Conservation (phyloP, 208 protist species). For the Vickermania ingenoplastis region DNA sequence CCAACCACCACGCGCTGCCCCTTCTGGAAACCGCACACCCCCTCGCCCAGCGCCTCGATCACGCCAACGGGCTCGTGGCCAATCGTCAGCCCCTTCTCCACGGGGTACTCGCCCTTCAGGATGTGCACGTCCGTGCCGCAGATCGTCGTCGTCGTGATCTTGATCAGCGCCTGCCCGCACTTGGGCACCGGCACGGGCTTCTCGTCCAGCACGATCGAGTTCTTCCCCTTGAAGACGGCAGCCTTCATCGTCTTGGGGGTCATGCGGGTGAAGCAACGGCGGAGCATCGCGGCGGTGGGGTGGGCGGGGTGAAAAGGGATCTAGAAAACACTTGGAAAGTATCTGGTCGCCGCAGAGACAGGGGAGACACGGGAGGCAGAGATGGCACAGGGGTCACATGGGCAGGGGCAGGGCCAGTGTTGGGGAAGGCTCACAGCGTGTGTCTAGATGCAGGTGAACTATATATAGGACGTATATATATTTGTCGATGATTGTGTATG, state of each 20-base stretch:
- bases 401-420: too few relatives aligned
- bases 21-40: slow-evolving; percentile 15
- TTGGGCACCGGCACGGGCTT: slow-evolving; percentile 19
- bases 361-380: too few relatives aligned
- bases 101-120: slow-evolving; percentile 17
- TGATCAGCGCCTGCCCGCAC: slow-evolving; percentile 18
- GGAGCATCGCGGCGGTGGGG: too few relatives aligned
- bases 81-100: slow-evolving; percentile 14
- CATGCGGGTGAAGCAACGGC: slow-evolving; percentile 2
- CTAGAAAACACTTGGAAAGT: too few relatives aligned
- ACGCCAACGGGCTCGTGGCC: slow-evolving; percentile 25
- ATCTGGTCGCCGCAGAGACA: too few relatives aligned
- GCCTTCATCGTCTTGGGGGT: slow-evolving; percentile 21
- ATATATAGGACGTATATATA: too few relatives aligned
- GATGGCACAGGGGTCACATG: too few relatives aligned
- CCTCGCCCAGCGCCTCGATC: slow-evolving; percentile 17
- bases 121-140: slow-evolving; percentile 26
- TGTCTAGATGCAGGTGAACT: too few relatives aligned
- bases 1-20: slow-evolving; percentile 18
- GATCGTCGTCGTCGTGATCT: slow-evolving; percentile 31
- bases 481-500: too few relatives aligned
- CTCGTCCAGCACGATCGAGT: slow-evolving; percentile 15
- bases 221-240: slow-evolving; percentile 21
- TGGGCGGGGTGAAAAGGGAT: too few relatives aligned
- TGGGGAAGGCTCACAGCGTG: too few relatives aligned